Base-by-base conservation (phyloP, 441 rosid genomes). In the Adansonia rubrostipa region DNA sequence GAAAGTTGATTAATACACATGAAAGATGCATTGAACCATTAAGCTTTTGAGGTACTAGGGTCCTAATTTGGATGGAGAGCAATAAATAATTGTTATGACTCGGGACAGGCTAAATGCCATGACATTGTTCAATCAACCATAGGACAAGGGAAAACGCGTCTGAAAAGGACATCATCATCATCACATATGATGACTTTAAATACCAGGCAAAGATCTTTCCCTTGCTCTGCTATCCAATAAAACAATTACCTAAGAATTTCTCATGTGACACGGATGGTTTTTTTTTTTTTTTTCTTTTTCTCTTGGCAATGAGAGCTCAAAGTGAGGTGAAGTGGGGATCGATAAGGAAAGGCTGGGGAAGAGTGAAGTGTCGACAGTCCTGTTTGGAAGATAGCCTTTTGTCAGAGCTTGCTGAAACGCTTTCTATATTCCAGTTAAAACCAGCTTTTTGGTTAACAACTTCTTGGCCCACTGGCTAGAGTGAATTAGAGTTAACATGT, bases 1-100 rank as follows among this genome's bases (percentile, higher is more conserved):
- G 71, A 19, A 44, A 44, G 9, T 62, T 67, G 54, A 45, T 19
- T 15, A 17, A 44, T 9, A 1, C 56, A 24, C 36, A 48, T 69
- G 56, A 68, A 19, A 50, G 73, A 68, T 68, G 17, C 73, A 47
- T 20, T 68, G 73, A 69, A 47, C 56, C 40, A 66, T 71, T n/a
- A 53, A 15, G 24, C 48, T 48, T 48, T 42, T 68, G 36, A 9
- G 54, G 73, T 22, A 48, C 22, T 3, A 50, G 8, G 56, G 45
- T 71, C 36, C 44, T 51, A 71, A 51, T 24, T 71, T 50, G 9
- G 61, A 14, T 22, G 14, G 17, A 45, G 17, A 45, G 5, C 72
- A 47, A 67, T 13, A 17, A 5, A 20, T 5, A 40, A 65, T 40
- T 40, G 20, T 60, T 9, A 67, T 8, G 51, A 67, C 28, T 19